Base-by-base conservation (phyloP, 2,329 filamentous ascomycete species). In the Alternaria sp. region DNA sequence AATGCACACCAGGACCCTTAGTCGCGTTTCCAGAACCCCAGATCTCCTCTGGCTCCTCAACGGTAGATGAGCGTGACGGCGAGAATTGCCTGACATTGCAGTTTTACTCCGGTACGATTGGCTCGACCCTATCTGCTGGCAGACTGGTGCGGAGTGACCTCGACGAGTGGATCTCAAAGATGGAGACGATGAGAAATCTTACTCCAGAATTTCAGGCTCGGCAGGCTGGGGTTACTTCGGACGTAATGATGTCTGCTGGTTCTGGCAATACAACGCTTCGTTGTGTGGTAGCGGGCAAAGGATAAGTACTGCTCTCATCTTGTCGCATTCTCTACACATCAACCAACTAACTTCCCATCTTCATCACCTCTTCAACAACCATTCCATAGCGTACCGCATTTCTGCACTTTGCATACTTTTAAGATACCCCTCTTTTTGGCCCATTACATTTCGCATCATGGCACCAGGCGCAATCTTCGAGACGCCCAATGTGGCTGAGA, bases 381-480 rank as follows among this genome's bases (percentile, higher is more conserved):
- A 49, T 38, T 25, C 40, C 30, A 62, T 43, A 53, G 40, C 36
- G 32, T 41, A 44, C 12, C 22, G 20, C 49, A 41, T 38, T 16
- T 55, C 41, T 40, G 20, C 18, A 25, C n/a, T 40, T 18, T 48
- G 30, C 27, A 22, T 44, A 59, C 27, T 59, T 64, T 41, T 55
- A 32, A 69, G 63, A 73, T 70, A 73, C 65, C 60, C 69, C 56
- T 50, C 52, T 57, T 60, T 25, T 11, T 30, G 18, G 25, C 10
- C 32, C 34, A 45, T 54, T 18, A 61, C 34, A 58, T 46, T 56
- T 20, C 49, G 22, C 68, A 80, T 54, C 57, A 84, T 83, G 82
- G 81, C 81, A 73, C 82, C 81, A 72, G 79, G 78, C 67, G 78
- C 79, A 51, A 75, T 81, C 60, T 69, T 78, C 63, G 81, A 82